Conservation (phyloP, 345 rosid species). For the Melaleuca alternifolia region DNA sequence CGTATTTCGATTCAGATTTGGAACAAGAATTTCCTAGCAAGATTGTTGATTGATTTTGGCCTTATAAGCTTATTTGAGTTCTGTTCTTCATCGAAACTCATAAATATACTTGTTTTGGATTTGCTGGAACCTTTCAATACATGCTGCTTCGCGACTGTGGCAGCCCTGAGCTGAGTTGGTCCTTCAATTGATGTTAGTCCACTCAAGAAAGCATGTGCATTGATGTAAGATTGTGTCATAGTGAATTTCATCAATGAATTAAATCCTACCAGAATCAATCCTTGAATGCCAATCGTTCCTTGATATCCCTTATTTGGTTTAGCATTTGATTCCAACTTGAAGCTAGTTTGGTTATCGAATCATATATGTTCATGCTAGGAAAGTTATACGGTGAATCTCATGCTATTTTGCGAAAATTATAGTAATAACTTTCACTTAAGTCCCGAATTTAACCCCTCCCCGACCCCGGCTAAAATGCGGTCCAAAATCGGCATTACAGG, state of each 20-base stretch:
- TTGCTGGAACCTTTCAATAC: not conserved
- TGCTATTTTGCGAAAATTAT: no score
- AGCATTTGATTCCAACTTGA: no score
- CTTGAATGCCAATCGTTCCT: not conserved
- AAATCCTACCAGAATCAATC: not conserved
- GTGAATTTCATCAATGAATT: not conserved
- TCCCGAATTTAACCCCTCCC: not conserved
- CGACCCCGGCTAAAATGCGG: fast-evolving
- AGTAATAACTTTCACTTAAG: not conserved
- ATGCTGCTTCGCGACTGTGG: fast-evolving
- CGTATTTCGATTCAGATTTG: not conserved
- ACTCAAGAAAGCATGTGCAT: not conserved
- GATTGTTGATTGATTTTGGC: not conserved
- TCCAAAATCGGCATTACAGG: not conserved
- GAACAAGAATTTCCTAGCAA: not conserved
- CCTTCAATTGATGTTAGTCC: not conserved
- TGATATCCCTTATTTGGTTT: not conserved
- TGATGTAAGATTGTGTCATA: not conserved
- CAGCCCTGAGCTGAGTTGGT: fast-evolving
- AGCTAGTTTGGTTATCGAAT: no score
- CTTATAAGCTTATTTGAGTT: not conserved
- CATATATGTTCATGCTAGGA: no score
- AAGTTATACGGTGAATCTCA: no score
- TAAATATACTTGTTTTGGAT: not conserved
- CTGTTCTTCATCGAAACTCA: not conserved